A percentile compares a stretch with the other conserved stretches of the same genome.
Evolutionary conservation across 2,329 filamentous ascomycete species (phyloP).

Genomic region (Ophiostoma himal-ulmi): DNA sequence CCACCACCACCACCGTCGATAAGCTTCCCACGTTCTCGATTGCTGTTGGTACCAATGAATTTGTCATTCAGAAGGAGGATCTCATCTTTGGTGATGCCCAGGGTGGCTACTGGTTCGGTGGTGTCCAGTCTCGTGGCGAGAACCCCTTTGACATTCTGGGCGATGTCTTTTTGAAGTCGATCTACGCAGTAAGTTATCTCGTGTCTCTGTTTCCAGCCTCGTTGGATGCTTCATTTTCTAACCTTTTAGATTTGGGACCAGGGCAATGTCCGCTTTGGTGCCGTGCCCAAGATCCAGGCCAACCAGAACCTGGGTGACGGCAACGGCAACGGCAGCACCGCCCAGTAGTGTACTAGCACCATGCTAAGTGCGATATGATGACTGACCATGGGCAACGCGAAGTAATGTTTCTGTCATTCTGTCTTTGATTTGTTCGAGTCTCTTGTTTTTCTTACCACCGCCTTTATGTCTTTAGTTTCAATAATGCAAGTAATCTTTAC

Average conservation of each 20-base stretch:
- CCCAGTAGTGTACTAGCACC: background rate
- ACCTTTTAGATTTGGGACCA: conserved; percentile 54
- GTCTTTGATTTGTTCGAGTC: background rate
- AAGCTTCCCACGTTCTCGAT: conserved; percentile 57
- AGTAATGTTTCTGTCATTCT: background rate
- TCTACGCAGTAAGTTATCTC: conserved; percentile 52
- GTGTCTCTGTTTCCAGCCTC: background rate
- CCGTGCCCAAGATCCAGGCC: conserved; percentile 48
- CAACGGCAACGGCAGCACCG: background rate
- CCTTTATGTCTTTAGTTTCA: background rate
- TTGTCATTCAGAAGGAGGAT: conserved; percentile 58
- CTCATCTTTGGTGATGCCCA: conserved; percentile 53
- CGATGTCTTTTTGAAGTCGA: conserved; percentile 57
- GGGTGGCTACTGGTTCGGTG: conserved; percentile 54
- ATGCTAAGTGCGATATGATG: background rate
- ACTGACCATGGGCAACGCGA: background rate
- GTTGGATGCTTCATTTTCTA: background rate
- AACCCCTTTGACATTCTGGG: conserved; percentile 59
- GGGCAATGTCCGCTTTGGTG: conserved; percentile 54
- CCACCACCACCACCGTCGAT: conserved; percentile 44
- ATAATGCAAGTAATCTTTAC: background rate
- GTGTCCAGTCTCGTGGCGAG: conserved; percentile 57
- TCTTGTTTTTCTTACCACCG: background rate
- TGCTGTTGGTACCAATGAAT: conserved; percentile 56
- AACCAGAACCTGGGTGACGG: conserved; percentile 31